phyloP scores from a whole-genome alignment of 257 asterid species.

The Nicotiana obtusifolia region DNA sequence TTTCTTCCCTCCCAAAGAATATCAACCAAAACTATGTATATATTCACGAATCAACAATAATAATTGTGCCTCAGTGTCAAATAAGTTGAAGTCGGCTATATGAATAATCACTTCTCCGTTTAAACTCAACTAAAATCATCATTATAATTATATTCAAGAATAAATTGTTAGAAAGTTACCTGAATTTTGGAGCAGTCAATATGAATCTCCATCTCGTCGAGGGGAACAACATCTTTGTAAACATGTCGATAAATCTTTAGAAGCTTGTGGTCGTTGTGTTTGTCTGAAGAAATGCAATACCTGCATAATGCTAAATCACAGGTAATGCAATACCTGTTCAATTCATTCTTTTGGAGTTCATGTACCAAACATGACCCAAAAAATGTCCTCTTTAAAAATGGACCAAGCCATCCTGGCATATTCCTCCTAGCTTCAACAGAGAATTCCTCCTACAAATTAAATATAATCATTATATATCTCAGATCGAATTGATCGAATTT shows the following conservation, averaged over 20 bases:
- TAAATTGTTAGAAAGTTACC: not conserved
- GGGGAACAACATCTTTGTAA: conserved; percentile 28
- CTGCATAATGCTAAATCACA: conserved; percentile 32
- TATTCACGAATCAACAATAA: too few species aligned
- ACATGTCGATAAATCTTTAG: conserved; percentile 27
- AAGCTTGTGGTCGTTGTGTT: conserved; percentile 20
- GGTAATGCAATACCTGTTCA: conserved; percentile 34
- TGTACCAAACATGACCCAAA: conserved; percentile 33
- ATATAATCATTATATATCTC: not conserved
- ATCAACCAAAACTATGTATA: not conserved
- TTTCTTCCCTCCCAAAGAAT: not conserved
- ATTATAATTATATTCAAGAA: too few species aligned
- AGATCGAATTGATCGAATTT: not conserved
- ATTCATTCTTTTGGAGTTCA: conserved; percentile 22
- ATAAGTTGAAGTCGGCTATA: too few species aligned
- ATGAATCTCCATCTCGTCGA: conserved; percentile 15
- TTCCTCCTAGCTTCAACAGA: not conserved
- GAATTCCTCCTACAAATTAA: not conserved
- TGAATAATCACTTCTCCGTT: too few species aligned
- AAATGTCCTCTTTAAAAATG: conserved; percentile 23
- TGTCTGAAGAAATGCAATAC: conserved; percentile 17
- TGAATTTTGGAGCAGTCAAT: conserved; percentile 24
- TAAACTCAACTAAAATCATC: too few species aligned
- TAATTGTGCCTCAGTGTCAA: too few species aligned
- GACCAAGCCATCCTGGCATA: conserved; percentile 29